Evolutionary conservation across 179 eudicot genomes (phyloP), one percentile per base, ranked within the genome.

Genomic region (Heliamphora pulchella): DNA sequence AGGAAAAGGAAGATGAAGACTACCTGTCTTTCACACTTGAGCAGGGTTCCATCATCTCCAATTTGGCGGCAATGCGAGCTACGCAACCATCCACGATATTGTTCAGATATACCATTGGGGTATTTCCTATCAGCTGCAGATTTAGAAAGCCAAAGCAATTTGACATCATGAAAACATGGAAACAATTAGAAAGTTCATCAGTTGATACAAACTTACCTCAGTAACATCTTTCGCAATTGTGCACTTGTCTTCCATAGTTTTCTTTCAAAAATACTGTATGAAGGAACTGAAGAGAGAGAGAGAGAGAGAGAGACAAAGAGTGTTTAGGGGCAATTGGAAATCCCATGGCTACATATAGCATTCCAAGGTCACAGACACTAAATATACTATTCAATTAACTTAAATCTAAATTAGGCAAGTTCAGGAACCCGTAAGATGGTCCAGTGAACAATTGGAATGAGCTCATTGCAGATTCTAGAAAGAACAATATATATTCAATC

Each of bases 31-130:
- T 86, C 43, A 86, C 82, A 31, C 88, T 86, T 22, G 86, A 83
- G 72, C 84, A 79, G 2, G 86, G 88, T 71, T 81, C 84, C 86
- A 83, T 86, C 55, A 76, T 79, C 63, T 86, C 88, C 31, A 83
- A 66, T 78, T 86, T 86, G 76, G 86, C 88, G 10, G 88, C 88
- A 76, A 86, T 58, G 13, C 81, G 76, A 5, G 84, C 86, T 13
- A 76, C 84, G 79, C 88, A 86, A 0, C 88, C 88, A 57, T 83
- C 88, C 41, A 62, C 80, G 14, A 86, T 51, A 13, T 83, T 86
- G 84, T 86, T 86, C 43, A 86, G 85, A 78, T 83, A 86, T 17
- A 86, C 88, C 86, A 86, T 55, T 22, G 88, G 88, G 20, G 88
- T 86, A 14, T 79, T 86, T 9, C 88, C 88, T 74, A 86, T 86